Percentiles rank a stretch among this genome's conserved stretches.
Conservation (phyloP, 208 protist species). For the Borovskyia barvae region DNA sequence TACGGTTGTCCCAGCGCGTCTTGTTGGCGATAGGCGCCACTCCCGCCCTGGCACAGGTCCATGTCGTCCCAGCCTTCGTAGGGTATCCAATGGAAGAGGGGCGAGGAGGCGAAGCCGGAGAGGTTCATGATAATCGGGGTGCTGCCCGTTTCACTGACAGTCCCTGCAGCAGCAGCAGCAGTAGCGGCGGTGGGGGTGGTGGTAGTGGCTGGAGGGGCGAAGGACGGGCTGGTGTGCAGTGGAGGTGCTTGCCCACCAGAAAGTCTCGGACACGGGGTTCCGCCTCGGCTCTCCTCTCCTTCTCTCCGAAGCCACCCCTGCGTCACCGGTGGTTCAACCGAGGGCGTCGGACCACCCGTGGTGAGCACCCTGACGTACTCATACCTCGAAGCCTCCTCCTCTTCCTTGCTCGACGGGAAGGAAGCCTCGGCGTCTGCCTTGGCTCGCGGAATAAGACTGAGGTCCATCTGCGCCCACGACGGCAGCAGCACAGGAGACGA, state of each 20-base stretch:
- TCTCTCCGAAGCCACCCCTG: too few relatives aligned
- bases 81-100: slow-evolving; percentile 26
- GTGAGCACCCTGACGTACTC: too few relatives aligned
- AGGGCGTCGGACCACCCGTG: too few relatives aligned
- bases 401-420: background rate
- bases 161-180: background rate
- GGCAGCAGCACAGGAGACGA: slow-evolving; percentile 1
- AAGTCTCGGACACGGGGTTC: too few relatives aligned
- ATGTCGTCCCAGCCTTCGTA: slow-evolving; percentile 24
- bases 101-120: slow-evolving; percentile 8
- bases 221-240: too few relatives aligned
- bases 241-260: too few relatives aligned
- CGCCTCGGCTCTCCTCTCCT: too few relatives aligned
- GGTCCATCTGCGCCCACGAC: slow-evolving; percentile 12
- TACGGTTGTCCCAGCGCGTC: slow-evolving; percentile 5
- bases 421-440: background rate
- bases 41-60: slow-evolving; percentile 13
- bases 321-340: too few relatives aligned
- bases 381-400: background rate
- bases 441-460: background rate
- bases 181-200: background rate
- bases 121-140: background rate
- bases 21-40: slow-evolving; percentile 2
- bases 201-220: too few relatives aligned
- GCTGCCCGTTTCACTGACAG: too few relatives aligned